These are phyloP conservation scores for Pichia sp. DNA, from an alignment of 1,139 yeast genomes.

Conservation along the genomic window DNA sequence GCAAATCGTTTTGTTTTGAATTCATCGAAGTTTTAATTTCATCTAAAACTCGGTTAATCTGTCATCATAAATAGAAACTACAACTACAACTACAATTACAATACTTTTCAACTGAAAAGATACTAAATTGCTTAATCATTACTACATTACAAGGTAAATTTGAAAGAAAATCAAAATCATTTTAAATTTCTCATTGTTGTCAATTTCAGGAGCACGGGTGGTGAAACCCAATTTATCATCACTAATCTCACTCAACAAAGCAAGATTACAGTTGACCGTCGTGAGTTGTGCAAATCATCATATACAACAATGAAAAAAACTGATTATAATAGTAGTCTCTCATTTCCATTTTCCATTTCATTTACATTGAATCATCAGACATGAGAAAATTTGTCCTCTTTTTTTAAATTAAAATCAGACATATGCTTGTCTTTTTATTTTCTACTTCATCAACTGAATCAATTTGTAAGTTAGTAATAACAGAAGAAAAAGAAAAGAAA, in stretches of 20 bases:
- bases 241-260: constrained; percentile 68
- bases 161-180: no score
- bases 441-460: constrained; percentile 28
- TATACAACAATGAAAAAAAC: constrained; percentile 39
- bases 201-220: constrained; percentile 44
- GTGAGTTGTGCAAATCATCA: constrained; percentile 97
- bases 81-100: background rate
- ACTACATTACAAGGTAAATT: no score
- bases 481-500: constrained; percentile 4
- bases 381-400: constrained; percentile 51
- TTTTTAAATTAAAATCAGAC: constrained; percentile 58
- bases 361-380: constrained; percentile 46
- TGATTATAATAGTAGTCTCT: background rate
- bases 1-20: constrained; percentile 48
- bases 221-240: constrained; percentile 98
- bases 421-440: constrained; percentile 93
- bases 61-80: constrained; percentile 14
- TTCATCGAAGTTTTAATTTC: constrained; percentile 10
- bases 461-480: background rate
- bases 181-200: background rate
- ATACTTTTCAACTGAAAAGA: no score
- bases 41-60: constrained; percentile 18
- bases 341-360: background rate
- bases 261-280: constrained; percentile 97
- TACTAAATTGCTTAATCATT: no score